Conservation (phyloP, 345 rosid genomes). For the Eucalyptus virginea region DNA sequence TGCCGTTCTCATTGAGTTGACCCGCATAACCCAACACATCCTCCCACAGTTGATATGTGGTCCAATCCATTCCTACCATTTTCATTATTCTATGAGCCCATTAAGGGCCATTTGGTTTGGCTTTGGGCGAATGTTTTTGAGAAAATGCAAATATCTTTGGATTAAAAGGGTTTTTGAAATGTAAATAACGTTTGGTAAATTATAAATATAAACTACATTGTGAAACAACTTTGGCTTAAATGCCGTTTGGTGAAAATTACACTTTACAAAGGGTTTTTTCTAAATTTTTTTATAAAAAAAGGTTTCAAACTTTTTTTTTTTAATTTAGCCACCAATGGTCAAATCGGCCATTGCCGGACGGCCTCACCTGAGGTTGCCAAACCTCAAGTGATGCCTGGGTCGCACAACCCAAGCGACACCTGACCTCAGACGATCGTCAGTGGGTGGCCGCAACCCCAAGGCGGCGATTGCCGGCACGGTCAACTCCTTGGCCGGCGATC, state of each 20-base stretch:
- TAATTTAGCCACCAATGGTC: rapidly evolving
- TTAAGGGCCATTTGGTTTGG: neutral
- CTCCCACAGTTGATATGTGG: neutral
- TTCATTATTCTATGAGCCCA: neutral
- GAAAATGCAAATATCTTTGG: no score
- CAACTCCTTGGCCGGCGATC: rapidly evolving
- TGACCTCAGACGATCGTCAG: rapidly evolving
- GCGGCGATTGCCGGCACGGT: rapidly evolving
- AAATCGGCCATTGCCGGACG: rapidly evolving
- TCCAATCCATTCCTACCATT: neutral
- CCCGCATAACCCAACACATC: neutral
- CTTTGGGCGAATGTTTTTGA: rapidly evolving
- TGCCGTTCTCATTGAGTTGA: neutral
- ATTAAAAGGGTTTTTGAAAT: rapidly evolving
- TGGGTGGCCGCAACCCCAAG: rapidly evolving
- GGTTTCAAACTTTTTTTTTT: no score
- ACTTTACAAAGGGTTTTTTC: neutral
- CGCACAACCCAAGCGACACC: rapidly evolving
- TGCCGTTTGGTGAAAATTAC: neutral
- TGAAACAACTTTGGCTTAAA: neutral
- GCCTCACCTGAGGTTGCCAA: rapidly evolving
- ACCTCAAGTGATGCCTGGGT: no score
- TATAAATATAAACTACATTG: rapidly evolving
- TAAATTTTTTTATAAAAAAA: no score
- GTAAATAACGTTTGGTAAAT: rapidly evolving